Evolutionary conservation across 176 grass and related monocot species (phyloP), one percentile per base, ranked within the genome.

Genomic region (Chloris gayana): DNA sequence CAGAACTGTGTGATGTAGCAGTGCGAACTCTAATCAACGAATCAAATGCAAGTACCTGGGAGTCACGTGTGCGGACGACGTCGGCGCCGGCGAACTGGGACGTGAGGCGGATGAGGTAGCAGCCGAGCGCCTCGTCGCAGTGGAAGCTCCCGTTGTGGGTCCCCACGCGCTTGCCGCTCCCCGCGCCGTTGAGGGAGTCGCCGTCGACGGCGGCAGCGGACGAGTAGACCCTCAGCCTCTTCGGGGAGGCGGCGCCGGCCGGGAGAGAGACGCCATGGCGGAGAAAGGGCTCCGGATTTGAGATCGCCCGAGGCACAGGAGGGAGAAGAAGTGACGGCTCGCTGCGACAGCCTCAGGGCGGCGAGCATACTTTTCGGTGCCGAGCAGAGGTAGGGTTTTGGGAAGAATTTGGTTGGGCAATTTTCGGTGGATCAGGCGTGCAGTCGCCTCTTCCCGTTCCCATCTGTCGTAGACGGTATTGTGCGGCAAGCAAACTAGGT

Each of bases 101-200:
- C 56, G 96, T 99, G 78, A 99, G 92, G 88, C 96, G 96, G 68
- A 95, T 99, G 81, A 99, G 83, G 87, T 89, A 93, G 82, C 96
- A 99, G 17, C 96, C 96, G 63, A 98, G 96, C 49, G 96, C 96
- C 92, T 99, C 96, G 21, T 99, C 96, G 78, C 96, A 99, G 87
- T 99, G 96, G 90, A 99, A 99, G 86, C 90, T 95, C 35, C 96
- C 96, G 66, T 95, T 95, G 90, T 99, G 96, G 34, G 92, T 99
- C 4, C 96, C 96, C 60, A 99, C 90, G 81, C 96, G 85, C 88
- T 77, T 86, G 67, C 83, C 87, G 71, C 49, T 84, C 21, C 64
- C 79, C 18, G 83, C 80, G 35, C 82, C 83, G 46, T 79, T 83
- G 4, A 72, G 77, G 60, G 78, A 89, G 79, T 27, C 47, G 74